phyloP scores from a whole-genome alignment of 306 rosid species.

The Carpinus viminea region DNA sequence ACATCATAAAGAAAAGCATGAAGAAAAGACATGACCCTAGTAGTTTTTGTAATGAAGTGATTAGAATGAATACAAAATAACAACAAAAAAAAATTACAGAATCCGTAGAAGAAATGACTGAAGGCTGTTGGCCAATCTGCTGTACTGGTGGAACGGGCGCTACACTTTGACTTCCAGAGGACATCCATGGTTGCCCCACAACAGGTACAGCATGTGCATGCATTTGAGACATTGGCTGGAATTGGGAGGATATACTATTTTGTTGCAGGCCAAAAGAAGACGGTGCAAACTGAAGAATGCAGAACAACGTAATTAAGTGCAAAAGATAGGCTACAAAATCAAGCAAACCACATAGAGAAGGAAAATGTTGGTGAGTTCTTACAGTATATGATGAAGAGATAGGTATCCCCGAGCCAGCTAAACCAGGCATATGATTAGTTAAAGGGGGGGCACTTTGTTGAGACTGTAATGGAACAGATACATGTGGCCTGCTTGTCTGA shows the following conservation, averaged over 20 bases:
- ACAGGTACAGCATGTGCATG: slow-evolving; percentile 52
- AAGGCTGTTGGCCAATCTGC: slow-evolving; percentile 61
- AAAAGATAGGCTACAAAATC: slow-evolving; percentile 19
- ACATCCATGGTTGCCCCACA: slow-evolving; percentile 74
- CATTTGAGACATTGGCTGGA: slow-evolving; percentile 75
- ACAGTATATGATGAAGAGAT: slow-evolving; percentile 74
- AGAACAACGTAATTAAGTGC: slow-evolving; percentile 16
- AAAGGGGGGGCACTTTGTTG: slow-evolving; percentile 71
- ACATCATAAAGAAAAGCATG: not conserved
- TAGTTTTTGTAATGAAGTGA: not conserved
- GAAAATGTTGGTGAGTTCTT: slow-evolving; percentile 29
- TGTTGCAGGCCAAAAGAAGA: slow-evolving; percentile 64
- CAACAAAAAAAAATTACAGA: slow-evolving; percentile 43
- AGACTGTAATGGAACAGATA: slow-evolving; percentile 62
- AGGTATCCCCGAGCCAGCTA: slow-evolving; percentile 65
- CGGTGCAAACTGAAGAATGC: slow-evolving; percentile 56
- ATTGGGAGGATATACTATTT: slow-evolving; percentile 59
- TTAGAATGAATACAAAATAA: not conserved
- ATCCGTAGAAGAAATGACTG: slow-evolving; percentile 51
- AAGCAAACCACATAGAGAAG: not conserved
- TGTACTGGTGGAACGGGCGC: slow-evolving; percentile 48
- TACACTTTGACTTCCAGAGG: slow-evolving; percentile 67
- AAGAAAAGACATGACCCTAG: slow-evolving; percentile 1
- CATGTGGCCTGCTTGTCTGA: slow-evolving; percentile 70
- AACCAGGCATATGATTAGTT: slow-evolving; percentile 72